Percentiles rank a stretch among this genome's conserved stretches.
phyloP scores from a whole-genome alignment of 2,329 filamentous ascomycete species.

The Aureobasidium sp. region DNA sequence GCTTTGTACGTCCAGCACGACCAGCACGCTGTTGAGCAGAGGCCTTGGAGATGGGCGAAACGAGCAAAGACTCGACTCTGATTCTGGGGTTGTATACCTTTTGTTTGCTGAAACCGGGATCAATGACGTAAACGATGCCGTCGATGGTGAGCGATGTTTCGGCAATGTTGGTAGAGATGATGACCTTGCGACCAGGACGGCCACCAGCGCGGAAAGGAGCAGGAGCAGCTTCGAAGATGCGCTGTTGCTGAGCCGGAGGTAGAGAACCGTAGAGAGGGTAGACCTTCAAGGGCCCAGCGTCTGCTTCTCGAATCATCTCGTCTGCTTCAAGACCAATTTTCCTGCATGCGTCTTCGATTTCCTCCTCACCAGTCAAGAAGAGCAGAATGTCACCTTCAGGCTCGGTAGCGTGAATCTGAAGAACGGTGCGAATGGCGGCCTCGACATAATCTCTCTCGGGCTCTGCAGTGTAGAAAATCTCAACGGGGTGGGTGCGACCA shows the following conservation, averaged over 20 bases:
- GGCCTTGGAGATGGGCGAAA: slow-evolving; percentile 95
- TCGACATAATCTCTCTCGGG: slow-evolving; percentile 96
- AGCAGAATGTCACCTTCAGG: slow-evolving; percentile 86
- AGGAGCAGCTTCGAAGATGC: slow-evolving; percentile 88
- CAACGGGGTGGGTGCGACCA: slow-evolving; percentile 89
- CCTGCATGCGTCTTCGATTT: slow-evolving; percentile 92
- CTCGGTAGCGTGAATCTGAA: slow-evolving; percentile 94
- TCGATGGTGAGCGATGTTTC: slow-evolving; percentile 97
- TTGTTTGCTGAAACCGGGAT: slow-evolving; percentile 97
- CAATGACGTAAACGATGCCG: slow-evolving; percentile 98
- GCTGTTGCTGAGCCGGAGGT: slow-evolving; percentile 86
- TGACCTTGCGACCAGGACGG: slow-evolving; percentile 83
- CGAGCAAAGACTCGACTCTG: slow-evolving; percentile 91
- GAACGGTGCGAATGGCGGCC: slow-evolving; percentile 84
- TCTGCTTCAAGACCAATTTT: slow-evolving; percentile 89
- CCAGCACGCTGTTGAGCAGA: slow-evolving; percentile 95
- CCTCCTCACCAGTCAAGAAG: slow-evolving; percentile 95
- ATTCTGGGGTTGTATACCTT: slow-evolving; percentile 98
- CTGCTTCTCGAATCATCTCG: slow-evolving; percentile 84
- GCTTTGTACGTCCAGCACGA: slow-evolving; percentile 97
- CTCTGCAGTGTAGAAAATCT: slow-evolving; percentile 97
- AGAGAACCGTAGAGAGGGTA: slow-evolving; percentile 93
- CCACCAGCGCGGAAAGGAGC: slow-evolving; percentile 65
- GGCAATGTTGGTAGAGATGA: slow-evolving; percentile 94
- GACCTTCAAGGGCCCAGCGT: slow-evolving; percentile 79